Evolutionary conservation across 441 rosid genomes (phyloP), one percentile per base, ranked within the genome.

Genomic region (Adansonia madagascariensis): DNA sequence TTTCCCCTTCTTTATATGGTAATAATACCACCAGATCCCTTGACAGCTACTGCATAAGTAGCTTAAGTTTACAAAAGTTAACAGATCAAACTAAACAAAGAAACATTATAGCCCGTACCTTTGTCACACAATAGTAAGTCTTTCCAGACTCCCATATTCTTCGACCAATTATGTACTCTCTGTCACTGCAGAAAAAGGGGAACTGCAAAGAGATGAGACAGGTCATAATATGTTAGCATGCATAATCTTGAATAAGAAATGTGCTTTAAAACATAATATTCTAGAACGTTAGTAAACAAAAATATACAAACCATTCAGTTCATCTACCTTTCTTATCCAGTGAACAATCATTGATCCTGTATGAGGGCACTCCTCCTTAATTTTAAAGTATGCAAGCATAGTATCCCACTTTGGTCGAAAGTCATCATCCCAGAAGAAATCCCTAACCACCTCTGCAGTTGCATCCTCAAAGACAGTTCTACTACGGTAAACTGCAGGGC

Each of bases 381-480:
- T 91, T 71, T 90, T 92, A 76, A 85, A 83, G 83, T 91, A 81
- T 18, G 90, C 78, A 77, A 95, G 96, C 99, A 95, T 93, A 46
- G 91, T 88, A 86, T 95, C 99, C 98, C 99, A 95, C 81, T 95
- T 93, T 8, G 91, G 91, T 50, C 99, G 88, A 84, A 61, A 61
- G 1, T 61, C 65, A 5, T 61, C 65, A 61, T 61, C 65, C 65
- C 65, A 61, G 8, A 61, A 95, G 90, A 95, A 95, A 84, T 95
- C 98, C 83, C 96, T 89, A 50, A 92, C 96, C 82, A 92, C 74
- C 17, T 92, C 96, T 14, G 94, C 90, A 39, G 87, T 86, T 69
- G 91, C 97, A 83, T 90, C 96, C 87, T 95, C 99, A 78, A 90
- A 95, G 73, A 95, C 96, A 83, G 95, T 92, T 84, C 92, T 88